Evolutionary conservation across 225 moss, liverwort and hornwort species (phyloP).

Genomic region (Marchantia paleacea): DNA sequence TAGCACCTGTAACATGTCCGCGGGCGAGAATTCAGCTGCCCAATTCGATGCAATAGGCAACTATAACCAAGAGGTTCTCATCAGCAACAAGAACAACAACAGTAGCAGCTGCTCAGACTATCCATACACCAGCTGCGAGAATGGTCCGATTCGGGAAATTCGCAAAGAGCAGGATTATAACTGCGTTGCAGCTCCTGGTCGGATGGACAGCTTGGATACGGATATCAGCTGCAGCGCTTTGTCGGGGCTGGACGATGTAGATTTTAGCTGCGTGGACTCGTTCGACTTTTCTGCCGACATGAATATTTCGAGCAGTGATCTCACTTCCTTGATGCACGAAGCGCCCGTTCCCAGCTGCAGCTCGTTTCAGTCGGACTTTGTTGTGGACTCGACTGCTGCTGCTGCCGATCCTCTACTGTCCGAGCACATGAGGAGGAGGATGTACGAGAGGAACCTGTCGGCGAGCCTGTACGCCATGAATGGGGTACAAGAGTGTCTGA

Average conservation of each 20-base stretch:
- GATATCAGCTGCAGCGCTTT: constrained; percentile 25
- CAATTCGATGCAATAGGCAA: background rate
- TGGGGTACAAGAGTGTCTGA: constrained; percentile 38
- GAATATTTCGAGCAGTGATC: constrained; percentile 3
- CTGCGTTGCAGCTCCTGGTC: background rate
- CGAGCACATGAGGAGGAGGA: constrained; percentile 27
- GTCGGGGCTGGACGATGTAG: constrained; percentile 34
- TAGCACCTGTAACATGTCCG: background rate
- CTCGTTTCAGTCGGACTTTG: background rate
- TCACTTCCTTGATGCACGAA: constrained; percentile 17
- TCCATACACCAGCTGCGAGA: constrained; percentile 4
- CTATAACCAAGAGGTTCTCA: constrained; percentile 3
- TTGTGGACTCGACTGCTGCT: background rate
- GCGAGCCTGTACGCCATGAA: constrained; percentile 36
- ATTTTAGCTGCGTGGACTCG: constrained; percentile 28
- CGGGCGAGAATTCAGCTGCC: background rate
- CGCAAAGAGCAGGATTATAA: constrained; percentile 18
- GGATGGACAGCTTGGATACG: constrained; percentile 22
- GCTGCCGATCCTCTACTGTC: background rate
- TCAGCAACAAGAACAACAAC: background rate
- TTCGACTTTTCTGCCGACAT: constrained; percentile 19
- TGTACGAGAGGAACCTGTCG: constrained; percentile 32
- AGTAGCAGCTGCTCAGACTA: background rate
- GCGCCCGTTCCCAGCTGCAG: background rate
- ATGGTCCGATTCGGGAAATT: constrained; percentile 12